Base-by-base conservation (phyloP, 2,329 filamentous ascomycete genomes). In the Colletotrichum camelliae region DNA sequence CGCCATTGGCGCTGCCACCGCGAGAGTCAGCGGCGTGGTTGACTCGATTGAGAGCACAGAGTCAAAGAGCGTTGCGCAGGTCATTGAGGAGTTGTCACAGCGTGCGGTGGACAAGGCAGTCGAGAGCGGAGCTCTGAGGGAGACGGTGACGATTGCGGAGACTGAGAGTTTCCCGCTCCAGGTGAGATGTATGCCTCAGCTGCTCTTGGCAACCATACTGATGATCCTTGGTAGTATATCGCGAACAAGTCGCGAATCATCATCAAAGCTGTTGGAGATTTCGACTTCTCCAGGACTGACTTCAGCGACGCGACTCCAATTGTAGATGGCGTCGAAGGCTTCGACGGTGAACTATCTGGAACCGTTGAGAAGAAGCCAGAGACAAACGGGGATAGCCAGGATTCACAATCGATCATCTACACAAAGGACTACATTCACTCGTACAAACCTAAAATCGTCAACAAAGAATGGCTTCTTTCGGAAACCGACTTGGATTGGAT, bases 1-100 rank as follows among this genome's bases (percentile, higher is more conserved):
- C 78, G 92, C 92, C 0, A 91, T 93, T 16, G 92, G 92, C 4
- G 92, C 91, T 15, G 91, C 91, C 1, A 91, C 91, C 73, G 90
- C 91, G 2, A 84, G 90, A 58, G 90, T 93, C 7, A 91, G 89
- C 74, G 87, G 88, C 2, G 86, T 89, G 0, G 84, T 89, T 8
- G 89, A 91, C 74, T 87, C 86, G 0, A 86, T 90, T 21, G 86
- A 88, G 71, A 88, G 87, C 29, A 62, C 58, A 0, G 58, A 62
- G 31, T 21, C 58, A 15, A 62, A 62, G 58, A 62, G 18, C 3
- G 12, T 21, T 15, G 31, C 58, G 27, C 7, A 33, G 58, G 58
- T 62, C 2, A 37, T 37, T 2, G 58, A 62, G n/a, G 58, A 37
- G 18, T 21, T 62, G n/a, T 62, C 58, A 9, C 58, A 10, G 4